These are phyloP conservation scores for Mucuna pruriens DNA, from an alignment of 306 rosid genomes.

Conservation along the genomic window DNA sequence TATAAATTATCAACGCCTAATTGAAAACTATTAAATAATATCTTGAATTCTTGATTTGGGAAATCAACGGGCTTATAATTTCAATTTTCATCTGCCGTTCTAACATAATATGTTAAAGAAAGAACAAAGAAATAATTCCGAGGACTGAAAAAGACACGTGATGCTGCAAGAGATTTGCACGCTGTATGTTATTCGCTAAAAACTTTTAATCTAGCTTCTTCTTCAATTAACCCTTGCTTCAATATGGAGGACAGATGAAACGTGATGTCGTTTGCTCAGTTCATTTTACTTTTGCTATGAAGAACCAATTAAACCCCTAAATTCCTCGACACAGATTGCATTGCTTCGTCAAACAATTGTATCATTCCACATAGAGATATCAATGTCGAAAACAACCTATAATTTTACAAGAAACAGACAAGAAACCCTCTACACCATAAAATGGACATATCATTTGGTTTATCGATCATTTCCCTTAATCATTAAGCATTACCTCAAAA, in stretches of 20 bases:
- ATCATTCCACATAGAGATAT: not conserved
- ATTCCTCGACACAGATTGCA: not conserved
- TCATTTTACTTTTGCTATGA: not conserved
- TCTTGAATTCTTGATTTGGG: not conserved
- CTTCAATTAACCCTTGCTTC: not conserved
- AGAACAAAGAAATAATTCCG: not conserved
- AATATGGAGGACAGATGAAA: not conserved
- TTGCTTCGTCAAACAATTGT: not conserved
- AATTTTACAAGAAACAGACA: not conserved
- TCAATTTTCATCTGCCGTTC: not conserved
- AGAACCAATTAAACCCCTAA: not conserved
- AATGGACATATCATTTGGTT: not conserved
- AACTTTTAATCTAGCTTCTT: not conserved
- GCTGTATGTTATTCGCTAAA: not conserved
- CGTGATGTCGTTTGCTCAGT: not conserved
- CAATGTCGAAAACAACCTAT: not conserved
- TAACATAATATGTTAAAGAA: not conserved
- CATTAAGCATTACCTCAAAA: conserved; percentile 16
- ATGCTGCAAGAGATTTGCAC: not conserved
- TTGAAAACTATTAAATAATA: not conserved
- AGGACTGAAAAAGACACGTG: not conserved
- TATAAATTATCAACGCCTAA: too few relatives aligned
- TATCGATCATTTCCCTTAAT: not conserved
- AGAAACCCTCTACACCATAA: not conserved
- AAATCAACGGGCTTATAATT: not conserved